phyloP scores from a whole-genome alignment of 1,284 basidiomycete species.

The Cutaneotrichosporon cutaneum region DNA sequence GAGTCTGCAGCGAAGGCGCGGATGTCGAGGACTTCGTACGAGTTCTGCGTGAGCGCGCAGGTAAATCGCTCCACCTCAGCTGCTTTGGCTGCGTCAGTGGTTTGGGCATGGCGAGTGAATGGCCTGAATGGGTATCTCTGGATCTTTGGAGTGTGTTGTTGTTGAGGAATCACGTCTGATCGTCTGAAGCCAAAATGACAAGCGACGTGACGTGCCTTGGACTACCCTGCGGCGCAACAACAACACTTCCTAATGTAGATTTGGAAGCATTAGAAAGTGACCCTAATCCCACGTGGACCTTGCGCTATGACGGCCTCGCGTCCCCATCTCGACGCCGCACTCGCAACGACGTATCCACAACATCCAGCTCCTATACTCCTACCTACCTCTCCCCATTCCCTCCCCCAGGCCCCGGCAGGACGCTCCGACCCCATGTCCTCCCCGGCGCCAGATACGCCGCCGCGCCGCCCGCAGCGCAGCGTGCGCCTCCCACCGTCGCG shows the following conservation, averaged over 20 bases:
- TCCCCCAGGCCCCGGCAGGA: neutral
- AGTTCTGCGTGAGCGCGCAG: too few relatives aligned
- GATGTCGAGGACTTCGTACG: too few relatives aligned
- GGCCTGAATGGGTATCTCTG: too few relatives aligned
- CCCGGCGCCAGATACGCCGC: slow-evolving; percentile 10
- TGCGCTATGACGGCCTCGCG: slow-evolving; percentile 5
- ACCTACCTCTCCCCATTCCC: neutral
- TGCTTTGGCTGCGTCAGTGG: too few relatives aligned
- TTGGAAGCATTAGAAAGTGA: neutral
- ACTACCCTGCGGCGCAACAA: neutral
- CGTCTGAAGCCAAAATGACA: neutral
- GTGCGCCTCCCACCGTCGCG: slow-evolving; percentile 7
- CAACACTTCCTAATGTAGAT: neutral
- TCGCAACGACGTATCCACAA: neutral
- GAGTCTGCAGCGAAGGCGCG: too few relatives aligned
- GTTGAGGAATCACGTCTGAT: too few relatives aligned
- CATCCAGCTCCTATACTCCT: neutral
- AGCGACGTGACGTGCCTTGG: slow-evolving; percentile 1
- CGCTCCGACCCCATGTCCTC: slow-evolving; percentile 6
- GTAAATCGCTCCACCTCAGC: too few relatives aligned
- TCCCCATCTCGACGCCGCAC: neutral
- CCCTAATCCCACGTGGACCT: slow-evolving; percentile 1
- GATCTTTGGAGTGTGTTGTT: too few relatives aligned
- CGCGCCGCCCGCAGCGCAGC: slow-evolving; percentile 14
- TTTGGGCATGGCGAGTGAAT: too few relatives aligned